Base-by-base conservation (phyloP, 1,284 basidiomycete species). In the Ceratorhiza oryzae-sativae region DNA sequence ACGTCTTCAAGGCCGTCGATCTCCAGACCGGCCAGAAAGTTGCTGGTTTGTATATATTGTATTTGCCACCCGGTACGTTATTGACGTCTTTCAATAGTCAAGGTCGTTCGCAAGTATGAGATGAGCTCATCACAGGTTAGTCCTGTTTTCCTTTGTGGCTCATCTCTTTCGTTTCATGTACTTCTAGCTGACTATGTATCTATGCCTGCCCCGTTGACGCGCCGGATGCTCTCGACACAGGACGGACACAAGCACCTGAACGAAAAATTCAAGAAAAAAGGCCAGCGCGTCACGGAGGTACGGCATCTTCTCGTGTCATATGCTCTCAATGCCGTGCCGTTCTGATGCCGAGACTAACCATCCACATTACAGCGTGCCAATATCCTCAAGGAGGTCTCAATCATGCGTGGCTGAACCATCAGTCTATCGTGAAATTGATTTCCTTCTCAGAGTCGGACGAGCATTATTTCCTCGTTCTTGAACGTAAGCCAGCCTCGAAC, bases 361-460 rank as follows among this genome's bases (percentile, higher is more conserved):
- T 73, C 75, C 75, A 75, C 67, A 25, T 58, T 76, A 71, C 83
- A 99, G 96, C 93, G 97, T 76, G 91, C 96, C 74, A 98, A 98
- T 80, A 98, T 99, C 72, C 88, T 99, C 77, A 99, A 99, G 87
- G 97, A 99, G 88, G 97, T 99, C 4, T 95, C 98, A 82, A 99
- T 99, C 78, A 99, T 99, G 97, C 93, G 97, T 39, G 94, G 94
- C 25, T 90, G 73, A 91, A 91, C 76, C 95, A 99, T 79, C 89
- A 93, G 6, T 88, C 90, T 36, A 92, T 99, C 76, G 91, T 99
- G 79, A 94, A 94, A 80, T 88, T 98, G 12, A 82, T 90, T 53
- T 90, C 89, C 49, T 98, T 98, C 79, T 92, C 90, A 73, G 97
- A 99, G 81, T 84, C 94, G 18, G 84, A 86, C 32, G 96, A 99